Evolutionary conservation across 805 yeast genomes (phyloP).

Genomic region (Wickerhamomyces canadensis): DNA sequence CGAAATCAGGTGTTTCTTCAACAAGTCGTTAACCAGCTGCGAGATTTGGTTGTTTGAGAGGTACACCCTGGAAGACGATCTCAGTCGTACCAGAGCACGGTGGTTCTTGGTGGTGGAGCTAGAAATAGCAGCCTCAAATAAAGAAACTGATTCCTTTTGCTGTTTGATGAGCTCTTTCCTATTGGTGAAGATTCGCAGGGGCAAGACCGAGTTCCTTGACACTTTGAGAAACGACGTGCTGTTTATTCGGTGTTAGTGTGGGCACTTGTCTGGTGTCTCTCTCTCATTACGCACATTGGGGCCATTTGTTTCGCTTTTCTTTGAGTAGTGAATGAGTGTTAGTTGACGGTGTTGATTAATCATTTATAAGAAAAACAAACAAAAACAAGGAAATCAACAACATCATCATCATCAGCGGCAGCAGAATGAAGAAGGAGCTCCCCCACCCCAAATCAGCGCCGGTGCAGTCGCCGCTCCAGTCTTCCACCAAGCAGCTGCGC

Average conservation of each 20-base stretch:
- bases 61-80: slow-evolving; percentile 10
- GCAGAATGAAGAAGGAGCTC: slow-evolving; percentile 1
- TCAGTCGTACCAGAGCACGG: slow-evolving; percentile 13
- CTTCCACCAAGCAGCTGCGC: slow-evolving; percentile 12
- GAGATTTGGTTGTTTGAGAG: slow-evolving; percentile 18
- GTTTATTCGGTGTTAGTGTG: too few species aligned
- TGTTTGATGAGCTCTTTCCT: slow-evolving; percentile 10
- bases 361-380: background rate
- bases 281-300: slow-evolving; percentile 13
- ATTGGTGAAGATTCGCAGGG: slow-evolving; percentile 15
- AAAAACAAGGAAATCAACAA: background rate
- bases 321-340: too few species aligned
- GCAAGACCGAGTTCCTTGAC: slow-evolving; percentile 6
- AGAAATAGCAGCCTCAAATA: slow-evolving; percentile 18
- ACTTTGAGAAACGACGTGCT: slow-evolving; percentile 15
- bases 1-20: slow-evolving; percentile 12
- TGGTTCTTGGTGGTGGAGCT: slow-evolving; percentile 15
- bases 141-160: background rate
- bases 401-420: too few species aligned
- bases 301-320: too few species aligned
- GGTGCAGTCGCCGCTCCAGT: slow-evolving; percentile 12
- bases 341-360: too few species aligned
- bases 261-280: too few species aligned
- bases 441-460: slow-evolving; percentile 13
- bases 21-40: slow-evolving; percentile 5